Base-by-base conservation (phyloP, 2,329 filamentous ascomycete genomes). In the Aspergillus transmontanensis region DNA sequence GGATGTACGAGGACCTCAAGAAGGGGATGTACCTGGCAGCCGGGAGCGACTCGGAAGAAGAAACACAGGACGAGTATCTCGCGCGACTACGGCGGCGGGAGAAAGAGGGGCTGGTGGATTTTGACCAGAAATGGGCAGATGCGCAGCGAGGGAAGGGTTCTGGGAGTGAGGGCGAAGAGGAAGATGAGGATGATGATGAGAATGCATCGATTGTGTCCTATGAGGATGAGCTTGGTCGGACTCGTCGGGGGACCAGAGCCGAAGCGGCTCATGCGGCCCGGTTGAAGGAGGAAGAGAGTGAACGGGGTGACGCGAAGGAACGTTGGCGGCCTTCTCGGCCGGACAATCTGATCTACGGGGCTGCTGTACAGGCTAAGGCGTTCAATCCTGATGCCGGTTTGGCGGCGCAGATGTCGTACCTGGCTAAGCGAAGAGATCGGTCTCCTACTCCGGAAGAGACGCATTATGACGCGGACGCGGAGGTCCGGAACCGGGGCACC, bases 51-150 rank as follows among this genome's bases (percentile, higher is more conserved):
- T 74, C 76, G 26, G 76, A 78, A 10, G 78, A 78, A 3, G 72
- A 76, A 51, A 65, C 12, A 64, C 65, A 70, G 39, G 76, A 78
- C 30, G 74, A 75, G 19, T 85, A 85, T 60, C 60, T 76, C 65
- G 83, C 48, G 86, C 91, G 68, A 86, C 89, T 73, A 82, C 87
- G 69, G 81, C 86, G 48, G 87, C 89, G 69, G 85, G 76, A 79
- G 61, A 73, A 69, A 41, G 76, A 79, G 59, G 78, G 86, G 28
- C 85, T 96, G 30, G 90, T 99, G 3, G 94, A 99, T 80, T 99
- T 99, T 77, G 95, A 98, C 78, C 85, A 90, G 64, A 99, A 98
- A 80, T 98, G 95, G 94, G 93, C 90, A 0, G 92, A 96, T 73
- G 81, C 82, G 28, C 82, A 88, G 60, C 78, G 76, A 4, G 72